These are phyloP conservation scores for Heteromeles arbutifolia DNA, from an alignment of 306 rosid genomes.

Conservation along the genomic window DNA sequence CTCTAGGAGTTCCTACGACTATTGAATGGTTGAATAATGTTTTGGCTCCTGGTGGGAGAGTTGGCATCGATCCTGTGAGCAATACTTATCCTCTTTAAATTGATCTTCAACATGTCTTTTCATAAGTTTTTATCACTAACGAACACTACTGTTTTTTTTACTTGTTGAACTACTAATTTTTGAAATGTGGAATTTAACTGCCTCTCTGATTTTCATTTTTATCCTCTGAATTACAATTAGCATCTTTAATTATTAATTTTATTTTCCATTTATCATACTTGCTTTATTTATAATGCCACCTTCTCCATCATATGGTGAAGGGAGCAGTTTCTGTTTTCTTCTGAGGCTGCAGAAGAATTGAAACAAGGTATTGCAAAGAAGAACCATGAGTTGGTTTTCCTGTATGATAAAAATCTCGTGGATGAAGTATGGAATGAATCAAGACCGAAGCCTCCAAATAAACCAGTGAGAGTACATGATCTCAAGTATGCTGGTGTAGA, in stretches of 20 bases:
- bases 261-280: conserved; percentile 5
- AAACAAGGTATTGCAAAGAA: conserved; percentile 61
- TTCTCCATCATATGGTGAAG: conserved; percentile 60
- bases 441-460: conserved; percentile 63
- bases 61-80: conserved; percentile 97
- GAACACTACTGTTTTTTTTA: not conserved
- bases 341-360: conserved; percentile 86
- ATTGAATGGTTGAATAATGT: conserved; percentile 85
- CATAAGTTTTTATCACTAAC: not conserved
- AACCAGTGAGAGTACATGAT: conserved; percentile 70
- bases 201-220: not conserved
- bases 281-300: conserved; percentile 40
- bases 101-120: conserved; percentile 3
- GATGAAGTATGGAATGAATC: conserved; percentile 82
- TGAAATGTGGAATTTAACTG: not conserved
- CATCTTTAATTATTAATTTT: not conserved
- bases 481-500: conserved; percentile 82
- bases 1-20: conserved; percentile 70
- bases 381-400: conserved; percentile 74
- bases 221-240: not conserved
- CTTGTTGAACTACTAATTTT: not conserved
- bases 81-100: conserved; percentile 20
- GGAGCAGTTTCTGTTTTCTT: conserved; percentile 97
- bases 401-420: conserved; percentile 69
- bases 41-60: conserved; percentile 80